Percentiles rank a stretch among this genome's conserved stretches.
Evolutionary conservation across 306 rosid genomes (phyloP).

Genomic region (Cicer pinnatifidum): DNA sequence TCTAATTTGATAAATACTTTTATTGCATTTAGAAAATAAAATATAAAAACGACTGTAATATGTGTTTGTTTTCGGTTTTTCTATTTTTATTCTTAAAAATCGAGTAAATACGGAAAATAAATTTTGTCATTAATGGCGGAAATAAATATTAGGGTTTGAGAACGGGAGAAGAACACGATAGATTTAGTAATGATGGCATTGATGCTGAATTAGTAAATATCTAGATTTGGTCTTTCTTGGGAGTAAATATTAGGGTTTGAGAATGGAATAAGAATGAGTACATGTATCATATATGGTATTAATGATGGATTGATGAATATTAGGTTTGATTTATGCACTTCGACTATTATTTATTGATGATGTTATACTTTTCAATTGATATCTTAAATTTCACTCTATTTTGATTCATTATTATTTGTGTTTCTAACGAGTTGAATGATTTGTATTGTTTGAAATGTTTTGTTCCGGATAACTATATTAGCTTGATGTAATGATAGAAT

Average conservation of each 20-base stretch:
- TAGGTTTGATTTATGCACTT: background rate
- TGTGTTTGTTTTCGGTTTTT: background rate
- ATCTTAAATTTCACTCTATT: background rate
- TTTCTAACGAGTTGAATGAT: too few relatives aligned
- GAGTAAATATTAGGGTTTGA: background rate
- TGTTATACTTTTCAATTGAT: background rate
- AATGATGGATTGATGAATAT: background rate
- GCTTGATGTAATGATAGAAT: too few relatives aligned
- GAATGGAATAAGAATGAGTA: background rate
- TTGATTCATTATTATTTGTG: background rate
- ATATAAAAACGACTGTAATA: too few relatives aligned
- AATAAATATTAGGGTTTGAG: background rate
- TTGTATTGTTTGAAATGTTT: too few relatives aligned
- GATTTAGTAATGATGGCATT: background rate
- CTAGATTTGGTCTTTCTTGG: background rate
- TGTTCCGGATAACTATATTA: too few relatives aligned
- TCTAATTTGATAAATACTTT: background rate
- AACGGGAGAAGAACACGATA: background rate
- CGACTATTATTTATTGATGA: background rate
- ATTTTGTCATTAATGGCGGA: background rate
- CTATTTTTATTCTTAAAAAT: background rate
- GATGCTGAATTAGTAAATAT: background rate
- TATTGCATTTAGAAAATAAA: too few relatives aligned
- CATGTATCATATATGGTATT: background rate
- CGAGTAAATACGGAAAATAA: background rate